Evolutionary conservation across 169 alveolate genomes (phyloP), one percentile per base, ranked within the genome.

Genomic region (Plasmodium berghei): DNA sequence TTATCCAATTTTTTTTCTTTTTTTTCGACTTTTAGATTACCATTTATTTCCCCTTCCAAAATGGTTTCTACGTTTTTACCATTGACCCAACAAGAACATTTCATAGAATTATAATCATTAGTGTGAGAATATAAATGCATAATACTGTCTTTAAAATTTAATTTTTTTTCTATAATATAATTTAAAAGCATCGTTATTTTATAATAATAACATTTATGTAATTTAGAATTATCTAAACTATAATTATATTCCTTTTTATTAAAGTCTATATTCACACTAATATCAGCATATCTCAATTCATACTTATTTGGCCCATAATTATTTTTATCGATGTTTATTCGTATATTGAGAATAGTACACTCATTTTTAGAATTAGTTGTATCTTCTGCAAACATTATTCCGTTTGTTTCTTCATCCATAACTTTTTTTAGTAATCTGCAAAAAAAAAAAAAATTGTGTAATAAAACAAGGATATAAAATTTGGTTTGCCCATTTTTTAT

Each of bases 121-220:
- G 56, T 83, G 20, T 62, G 14, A 24, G 55, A 34, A 46, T 66
- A 69, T 16, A 83, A 45, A 83, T 69, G 45, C 52, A 83, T 55
- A 67, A 83, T 58, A 46, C 86, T 83, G 16, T 83, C 90, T 28
- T 58, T 66, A 67, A 83, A 83, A 45, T 59, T 45, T 28, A 83
- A 28, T 24, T 22, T 48, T 69, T 62, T 72, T 56, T 71, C 63
- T 28, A 40, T 69, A 61, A 66, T 67, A 66, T 67, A 61, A 61
- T 83, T 72, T 49, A 83, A 34, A 9, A 48, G 14, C n/a, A 28
- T 45, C 8, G 58, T 83, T 56, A 83, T 66, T 67, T 62, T 83
- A 14, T 34, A 67, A 62, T 69, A 62, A 55, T 83, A 54, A 62
- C 90, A 83, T 83, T 83, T 83, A 69, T 83, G 90, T 9, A 83